These are phyloP conservation scores for Irpex sp. DNA, from an alignment of 1,284 basidiomycete genomes.

Conservation along the genomic window DNA sequence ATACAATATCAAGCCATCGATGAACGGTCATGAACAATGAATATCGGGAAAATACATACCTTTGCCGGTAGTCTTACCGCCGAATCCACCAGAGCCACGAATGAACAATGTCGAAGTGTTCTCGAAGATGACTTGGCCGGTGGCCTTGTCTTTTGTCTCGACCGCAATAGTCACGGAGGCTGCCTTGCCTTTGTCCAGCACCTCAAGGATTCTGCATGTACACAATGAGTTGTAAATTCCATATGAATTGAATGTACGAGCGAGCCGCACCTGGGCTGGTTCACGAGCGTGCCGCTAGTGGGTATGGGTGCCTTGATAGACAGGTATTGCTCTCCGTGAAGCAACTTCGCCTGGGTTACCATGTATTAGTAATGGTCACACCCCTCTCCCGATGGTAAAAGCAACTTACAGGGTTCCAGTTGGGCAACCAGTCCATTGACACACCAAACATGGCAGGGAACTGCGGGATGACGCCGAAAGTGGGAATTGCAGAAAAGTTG, in stretches of 20 bases:
- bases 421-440: slow-evolving; percentile 84
- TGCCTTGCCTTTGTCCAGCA: slow-evolving; percentile 89
- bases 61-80: slow-evolving; percentile 82
- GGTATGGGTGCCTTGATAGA: slow-evolving; percentile 88
- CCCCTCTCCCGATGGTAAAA: neutral
- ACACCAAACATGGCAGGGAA: slow-evolving; percentile 67
- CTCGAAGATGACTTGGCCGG: slow-evolving; percentile 86
- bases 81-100: slow-evolving; percentile 93
- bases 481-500: slow-evolving; percentile 84
- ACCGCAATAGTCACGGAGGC: slow-evolving; percentile 81
- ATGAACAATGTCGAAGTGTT: slow-evolving; percentile 93
- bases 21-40: neutral
- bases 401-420: slow-evolving; percentile 81
- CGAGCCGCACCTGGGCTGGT: slow-evolving; percentile 58
- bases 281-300: slow-evolving; percentile 81
- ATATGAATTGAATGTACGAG: too few species aligned
- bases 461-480: slow-evolving; percentile 96
- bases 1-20: neutral
- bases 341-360: slow-evolving; percentile 73
- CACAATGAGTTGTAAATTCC: neutral
- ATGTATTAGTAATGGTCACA: neutral
- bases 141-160: slow-evolving; percentile 76
- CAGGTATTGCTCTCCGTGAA: slow-evolving; percentile 97
- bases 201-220: slow-evolving; percentile 62
- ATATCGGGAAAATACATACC: slow-evolving; percentile 39